Conservation (phyloP, 2,329 filamentous ascomycete species). For the Ophiostoma sp. region DNA sequence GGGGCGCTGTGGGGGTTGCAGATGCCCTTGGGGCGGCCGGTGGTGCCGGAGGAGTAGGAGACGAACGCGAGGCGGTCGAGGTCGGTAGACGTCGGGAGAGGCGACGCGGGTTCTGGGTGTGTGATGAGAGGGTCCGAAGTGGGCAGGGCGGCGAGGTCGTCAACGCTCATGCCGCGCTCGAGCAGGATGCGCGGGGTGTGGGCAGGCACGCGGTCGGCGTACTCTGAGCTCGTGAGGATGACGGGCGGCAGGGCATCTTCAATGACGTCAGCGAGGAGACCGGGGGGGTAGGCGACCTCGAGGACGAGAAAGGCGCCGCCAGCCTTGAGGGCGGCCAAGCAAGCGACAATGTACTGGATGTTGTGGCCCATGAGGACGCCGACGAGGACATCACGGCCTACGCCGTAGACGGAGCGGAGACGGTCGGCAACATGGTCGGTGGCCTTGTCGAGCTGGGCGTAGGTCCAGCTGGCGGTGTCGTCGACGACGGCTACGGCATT, state of each 20-base stretch:
- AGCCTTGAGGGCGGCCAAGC: slow-evolving; percentile 69
- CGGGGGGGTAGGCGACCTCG: slow-evolving; percentile 71
- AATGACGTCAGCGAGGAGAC: slow-evolving; percentile 67
- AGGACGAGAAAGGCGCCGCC: slow-evolving; percentile 76
- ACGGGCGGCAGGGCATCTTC: slow-evolving; percentile 68
- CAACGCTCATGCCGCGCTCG: slow-evolving; percentile 39
- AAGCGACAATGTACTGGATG: slow-evolving; percentile 73
- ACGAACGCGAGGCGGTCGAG: slow-evolving; percentile 71
- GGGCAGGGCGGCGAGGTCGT: background rate
- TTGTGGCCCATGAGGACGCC: slow-evolving; percentile 70
- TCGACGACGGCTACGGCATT: slow-evolving; percentile 68
- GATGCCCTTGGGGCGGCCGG: slow-evolving; percentile 75
- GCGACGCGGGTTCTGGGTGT: slow-evolving; percentile 38
- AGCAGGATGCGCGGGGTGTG: slow-evolving; percentile 60
- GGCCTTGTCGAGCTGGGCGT: slow-evolving; percentile 63
- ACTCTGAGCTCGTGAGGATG: slow-evolving; percentile 61
- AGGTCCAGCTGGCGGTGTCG: slow-evolving; percentile 60
- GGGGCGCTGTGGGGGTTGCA: slow-evolving; percentile 71
- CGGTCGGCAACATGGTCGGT: slow-evolving; percentile 59
- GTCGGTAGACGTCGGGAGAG: slow-evolving; percentile 60
- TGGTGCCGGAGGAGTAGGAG: slow-evolving; percentile 74
- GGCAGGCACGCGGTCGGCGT: slow-evolving; percentile 60
- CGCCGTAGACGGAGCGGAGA: slow-evolving; percentile 57
- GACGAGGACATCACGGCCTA: slow-evolving; percentile 66
- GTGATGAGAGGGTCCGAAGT: slow-evolving; percentile 24